Base-by-base conservation (phyloP, 345 rosid species). In the Toxicodendron radicans region DNA sequence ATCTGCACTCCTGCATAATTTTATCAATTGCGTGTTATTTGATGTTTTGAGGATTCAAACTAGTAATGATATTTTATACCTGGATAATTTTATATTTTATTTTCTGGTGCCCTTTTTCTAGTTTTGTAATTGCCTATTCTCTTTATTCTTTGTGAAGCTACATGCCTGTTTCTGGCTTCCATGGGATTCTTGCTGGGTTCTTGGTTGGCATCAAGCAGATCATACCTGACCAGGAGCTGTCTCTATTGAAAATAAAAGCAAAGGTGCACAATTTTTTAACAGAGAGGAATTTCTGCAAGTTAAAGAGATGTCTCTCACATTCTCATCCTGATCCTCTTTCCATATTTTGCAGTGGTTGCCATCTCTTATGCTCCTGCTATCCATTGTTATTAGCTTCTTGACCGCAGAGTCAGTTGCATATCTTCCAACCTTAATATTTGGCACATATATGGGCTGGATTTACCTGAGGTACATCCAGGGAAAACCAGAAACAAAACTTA, bases 131-230 rank as follows among this genome's bases (percentile, higher is more conserved):
- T 49, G 66, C 74, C 71, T 73, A 70, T 73, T 81, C 60, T 73
- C 53, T 77, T 73, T 82, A 52, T 57, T 64, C 38, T 70, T 78
- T 49, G 74, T 79, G 79, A 66, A 93, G 99, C 73, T 96, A 96
- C 78, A 89, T 90, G 97, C 99, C 97, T 60, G 80, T 92, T 82
- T 90, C 98, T 63, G 99, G 99, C 61, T 96, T 93, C 80, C 91
- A 86, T 80, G 99, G 97, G 75, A 87, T 93, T 87, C 84, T 93
- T 68, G 83, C 87, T 46, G 97, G 95, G 68, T 86, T 96, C 83
- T 85, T 96, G 73, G 99, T 96, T 68, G 98, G 98, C 52, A 89
- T 93, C 72, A 96, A 93, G 87, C 98, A 96, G 85, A 93, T 96
- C 45, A 75, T 92, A 79, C 97, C 98, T 68, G 99, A 96, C 79